A percentile compares a stretch with the other conserved stretches of the same genome.
These are phyloP conservation scores for Saccharum officinarum DNA, from an alignment of 176 grass and related monocot genomes.

Conservation along the genomic window DNA sequence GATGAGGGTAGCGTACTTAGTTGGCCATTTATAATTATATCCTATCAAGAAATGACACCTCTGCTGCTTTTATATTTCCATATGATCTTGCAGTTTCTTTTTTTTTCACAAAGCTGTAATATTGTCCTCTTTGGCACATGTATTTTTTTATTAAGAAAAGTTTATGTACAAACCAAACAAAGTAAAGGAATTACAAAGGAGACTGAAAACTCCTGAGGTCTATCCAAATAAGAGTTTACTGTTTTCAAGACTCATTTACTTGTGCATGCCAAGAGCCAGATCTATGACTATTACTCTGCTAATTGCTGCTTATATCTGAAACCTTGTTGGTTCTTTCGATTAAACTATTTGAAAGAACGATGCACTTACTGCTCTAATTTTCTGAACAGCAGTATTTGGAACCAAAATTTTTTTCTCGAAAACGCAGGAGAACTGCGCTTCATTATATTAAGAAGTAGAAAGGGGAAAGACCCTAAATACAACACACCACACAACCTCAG, in stretches of 20 bases:
- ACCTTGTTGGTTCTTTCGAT: too few relatives aligned
- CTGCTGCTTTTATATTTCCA: slow-evolving; percentile 1
- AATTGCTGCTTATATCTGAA: not conserved
- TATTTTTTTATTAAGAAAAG: not conserved
- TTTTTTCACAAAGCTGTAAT: not conserved
- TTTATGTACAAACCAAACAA: not conserved
- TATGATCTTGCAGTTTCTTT: not conserved
- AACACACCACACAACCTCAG: too few relatives aligned
- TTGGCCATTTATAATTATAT: too few relatives aligned
- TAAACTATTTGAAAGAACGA: too few relatives aligned
- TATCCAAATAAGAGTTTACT: not conserved
- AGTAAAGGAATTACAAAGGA: not conserved
- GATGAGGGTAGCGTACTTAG: too few relatives aligned
- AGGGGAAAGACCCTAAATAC: too few relatives aligned
- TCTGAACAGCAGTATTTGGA: too few relatives aligned
- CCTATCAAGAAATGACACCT: not conserved
- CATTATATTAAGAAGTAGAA: too few relatives aligned
- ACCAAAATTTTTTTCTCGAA: too few relatives aligned
- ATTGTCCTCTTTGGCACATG: not conserved
- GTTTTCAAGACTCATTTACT: not conserved
- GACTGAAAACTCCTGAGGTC: not conserved
- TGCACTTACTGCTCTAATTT: too few relatives aligned
- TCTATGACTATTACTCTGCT: not conserved
- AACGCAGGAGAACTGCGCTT: too few relatives aligned
- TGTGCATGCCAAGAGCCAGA: not conserved